Base-by-base conservation (phyloP, 768 basidiomycete species). In the Artomyces pyxidatus region DNA sequence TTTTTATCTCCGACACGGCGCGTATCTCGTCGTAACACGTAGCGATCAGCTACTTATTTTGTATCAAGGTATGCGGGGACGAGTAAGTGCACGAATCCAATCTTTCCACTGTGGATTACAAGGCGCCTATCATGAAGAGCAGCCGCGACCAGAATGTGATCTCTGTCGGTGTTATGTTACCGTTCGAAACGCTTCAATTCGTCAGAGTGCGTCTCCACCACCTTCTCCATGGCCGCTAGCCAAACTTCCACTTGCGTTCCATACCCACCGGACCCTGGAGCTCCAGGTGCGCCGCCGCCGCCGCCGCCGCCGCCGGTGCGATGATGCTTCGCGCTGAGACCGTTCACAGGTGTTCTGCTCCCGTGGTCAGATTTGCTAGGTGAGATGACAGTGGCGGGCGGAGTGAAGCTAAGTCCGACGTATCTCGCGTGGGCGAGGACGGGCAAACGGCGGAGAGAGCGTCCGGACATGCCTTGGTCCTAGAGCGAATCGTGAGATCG, bases 361-460 rank as follows among this genome's bases (percentile, higher is more conserved):
- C n/a, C n/a, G n/a, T n/a, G n/a, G n/a, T n/a, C n/a, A n/a, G n/a
- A n/a, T 41, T 19, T 52, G 56, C 45, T 35, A 48, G 42, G 40
- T 28, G 40, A 21, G 19, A 26, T 49, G 5, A 54, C 22, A 17
- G 50, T 26, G 16, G 29, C 10, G 9, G 47, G 21, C 19, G 28
- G 21, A 6, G 37, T 28, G 10, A 54, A 48, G 22, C 49, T 49
- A 2, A 61, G 55, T 25, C 83, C 77, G 43, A 97, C 82, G 61
- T 91, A 84, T 7, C 80, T 75, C 4, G 95, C 90, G 40, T 96
- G 80, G 1, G 94, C 90, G 17, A 98, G 78, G 40, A 98, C 91
- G 3, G 96, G 96, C n/a, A 99, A 73, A 6, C 93, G 81, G 11
- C 96, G 81, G 11, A 99, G 74, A 1, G 89, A 84, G 29, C 96